Percentiles rank a stretch among this genome's conserved stretches.
These are phyloP conservation scores for Cyanidioschyzon merolae DNA, from an alignment of 23 red algal species.

Conservation along the genomic window DNA sequence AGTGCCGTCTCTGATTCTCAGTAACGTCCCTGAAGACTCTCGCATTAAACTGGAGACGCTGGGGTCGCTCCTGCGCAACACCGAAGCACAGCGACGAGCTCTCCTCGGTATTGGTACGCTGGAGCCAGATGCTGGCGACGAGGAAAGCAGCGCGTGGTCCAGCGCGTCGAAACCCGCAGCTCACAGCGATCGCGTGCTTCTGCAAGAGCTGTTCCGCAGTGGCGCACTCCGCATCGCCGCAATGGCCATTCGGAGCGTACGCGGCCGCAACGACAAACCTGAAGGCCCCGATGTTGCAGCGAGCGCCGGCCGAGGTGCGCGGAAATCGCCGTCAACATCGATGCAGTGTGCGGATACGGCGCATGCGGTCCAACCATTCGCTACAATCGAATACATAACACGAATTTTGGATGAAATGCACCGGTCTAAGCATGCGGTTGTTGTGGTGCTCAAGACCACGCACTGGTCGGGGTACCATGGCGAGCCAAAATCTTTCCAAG, in stretches of 20 bases:
- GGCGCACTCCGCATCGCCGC: slow-evolving; percentile 7
- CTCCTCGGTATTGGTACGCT: not conserved
- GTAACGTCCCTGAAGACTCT: not conserved
- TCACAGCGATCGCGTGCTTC: not conserved
- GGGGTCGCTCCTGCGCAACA: not conserved
- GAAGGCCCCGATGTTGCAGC: not conserved
- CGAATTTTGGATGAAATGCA: not conserved
- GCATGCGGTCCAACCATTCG: no score
- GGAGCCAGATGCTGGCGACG: not conserved
- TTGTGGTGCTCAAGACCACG: slow-evolving; percentile 10
- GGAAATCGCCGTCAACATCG: not conserved
- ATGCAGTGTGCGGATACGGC: not conserved
- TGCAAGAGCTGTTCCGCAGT: not conserved
- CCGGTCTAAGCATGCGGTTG: not conserved
- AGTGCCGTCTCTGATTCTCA: not conserved
- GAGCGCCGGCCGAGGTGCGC: not conserved
- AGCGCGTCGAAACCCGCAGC: not conserved
- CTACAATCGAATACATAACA: not conserved
- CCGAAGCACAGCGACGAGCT: not conserved
- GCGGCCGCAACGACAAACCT: not conserved
- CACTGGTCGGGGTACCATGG: not conserved
- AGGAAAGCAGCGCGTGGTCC: not conserved
- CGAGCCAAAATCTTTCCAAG: not conserved
- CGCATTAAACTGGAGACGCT: not conserved
- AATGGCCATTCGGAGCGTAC: not conserved